These are phyloP conservation scores for Aspergillus haitiensis DNA, from an alignment of 495 filamentous ascomycete species.

Conservation along the genomic window DNA sequence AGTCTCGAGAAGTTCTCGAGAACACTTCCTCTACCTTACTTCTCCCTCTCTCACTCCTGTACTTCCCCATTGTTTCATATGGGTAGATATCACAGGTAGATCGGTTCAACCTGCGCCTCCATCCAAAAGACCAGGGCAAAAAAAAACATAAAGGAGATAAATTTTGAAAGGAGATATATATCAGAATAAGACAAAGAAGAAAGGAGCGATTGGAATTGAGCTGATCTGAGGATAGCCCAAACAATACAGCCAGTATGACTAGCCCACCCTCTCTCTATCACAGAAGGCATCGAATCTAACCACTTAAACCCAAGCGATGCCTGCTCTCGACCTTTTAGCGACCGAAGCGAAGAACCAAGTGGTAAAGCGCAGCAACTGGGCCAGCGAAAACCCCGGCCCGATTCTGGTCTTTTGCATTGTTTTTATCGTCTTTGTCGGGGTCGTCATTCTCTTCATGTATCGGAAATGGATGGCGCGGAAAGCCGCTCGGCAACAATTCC, in stretches of 20 bases:
- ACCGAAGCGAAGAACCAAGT: slow-evolving; percentile 24
- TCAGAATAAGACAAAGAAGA: no score
- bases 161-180: no score
- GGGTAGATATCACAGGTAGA: no score
- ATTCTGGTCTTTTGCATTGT: slow-evolving; percentile 57
- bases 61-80: slow-evolving; percentile 7
- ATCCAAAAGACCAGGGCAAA: no score
- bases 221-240: background rate
- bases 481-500: slow-evolving; percentile 33
- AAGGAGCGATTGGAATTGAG: background rate
- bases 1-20: slow-evolving; percentile 3
- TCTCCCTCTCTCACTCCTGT: background rate
- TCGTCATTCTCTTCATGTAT: slow-evolving; percentile 46
- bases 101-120: no score
- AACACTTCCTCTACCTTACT: background rate
- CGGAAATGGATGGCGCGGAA: slow-evolving; percentile 41
- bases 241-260: background rate
- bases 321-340: slow-evolving; percentile 35
- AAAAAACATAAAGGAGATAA: no score
- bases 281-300: slow-evolving; percentile 1
- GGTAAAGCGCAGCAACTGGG: slow-evolving; percentile 50
- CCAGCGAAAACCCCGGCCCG: slow-evolving; percentile 49
- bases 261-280: background rate
- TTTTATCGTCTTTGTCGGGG: slow-evolving; percentile 46
- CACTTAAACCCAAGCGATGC: slow-evolving; percentile 33